phyloP scores from a whole-genome alignment of 129 eudicot genomes.

The Lonicera japonica region DNA sequence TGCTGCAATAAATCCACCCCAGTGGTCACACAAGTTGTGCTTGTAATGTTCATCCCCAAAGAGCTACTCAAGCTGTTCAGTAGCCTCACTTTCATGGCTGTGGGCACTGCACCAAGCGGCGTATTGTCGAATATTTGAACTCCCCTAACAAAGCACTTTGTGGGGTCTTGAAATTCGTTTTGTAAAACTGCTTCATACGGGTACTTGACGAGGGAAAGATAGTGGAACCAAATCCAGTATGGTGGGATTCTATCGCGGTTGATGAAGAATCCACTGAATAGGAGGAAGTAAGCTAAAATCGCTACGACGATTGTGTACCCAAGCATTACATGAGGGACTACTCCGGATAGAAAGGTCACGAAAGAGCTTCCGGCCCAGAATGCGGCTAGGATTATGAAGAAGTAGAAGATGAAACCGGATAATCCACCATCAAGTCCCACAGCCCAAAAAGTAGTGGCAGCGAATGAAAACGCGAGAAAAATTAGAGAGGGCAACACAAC shows the following conservation, averaged over 20 bases:
- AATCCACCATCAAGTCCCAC: constrained; percentile 85
- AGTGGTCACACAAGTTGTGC: constrained; percentile 61
- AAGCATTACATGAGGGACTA: constrained; percentile 84
- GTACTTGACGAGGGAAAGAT: constrained; percentile 68
- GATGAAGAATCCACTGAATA: constrained; percentile 92
- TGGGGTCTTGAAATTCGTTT: constrained; percentile 62
- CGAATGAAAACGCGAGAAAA: constrained; percentile 49
- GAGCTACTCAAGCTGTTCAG: constrained; percentile 51
- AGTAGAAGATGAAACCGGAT: constrained; percentile 72
- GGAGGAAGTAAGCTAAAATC: constrained; percentile 65
- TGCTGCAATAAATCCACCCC: constrained; percentile 67
- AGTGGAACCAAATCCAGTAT: constrained; percentile 98
- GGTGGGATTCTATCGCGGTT: constrained; percentile 73
- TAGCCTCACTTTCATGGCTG: constrained; percentile 43
- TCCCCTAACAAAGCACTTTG: constrained; percentile 68
- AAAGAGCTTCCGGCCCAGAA: constrained; percentile 96
- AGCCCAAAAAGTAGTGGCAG: constrained; percentile 66
- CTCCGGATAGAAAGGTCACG: constrained; percentile 83
- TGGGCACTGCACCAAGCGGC: constrained; percentile 50
- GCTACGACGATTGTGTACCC: constrained; percentile 91
- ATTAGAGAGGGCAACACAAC: constrained; percentile 52
- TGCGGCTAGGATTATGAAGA: constrained; percentile 55
- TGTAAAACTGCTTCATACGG: constrained; percentile 86
- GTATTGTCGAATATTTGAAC: constrained; percentile 76
- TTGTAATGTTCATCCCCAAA: constrained; percentile 49